Evolutionary conservation across 148 eudicot genomes (phyloP).

Genomic region (Euryodendron excelsum): DNA sequence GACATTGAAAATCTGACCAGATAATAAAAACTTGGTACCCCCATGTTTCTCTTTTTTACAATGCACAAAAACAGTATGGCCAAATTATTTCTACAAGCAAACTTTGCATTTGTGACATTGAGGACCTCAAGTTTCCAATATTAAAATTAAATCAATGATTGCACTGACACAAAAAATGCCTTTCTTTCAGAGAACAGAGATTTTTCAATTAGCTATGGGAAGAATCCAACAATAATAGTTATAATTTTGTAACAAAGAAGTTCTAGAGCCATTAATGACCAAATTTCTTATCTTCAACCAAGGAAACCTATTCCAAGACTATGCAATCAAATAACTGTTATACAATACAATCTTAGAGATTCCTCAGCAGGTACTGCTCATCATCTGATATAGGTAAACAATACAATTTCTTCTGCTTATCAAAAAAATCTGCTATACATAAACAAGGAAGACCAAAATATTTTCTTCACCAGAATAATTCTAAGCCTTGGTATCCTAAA

Average conservation of each 20-base stretch:
- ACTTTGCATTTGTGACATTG: not conserved
- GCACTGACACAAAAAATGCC: not conserved
- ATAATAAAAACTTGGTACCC: not conserved
- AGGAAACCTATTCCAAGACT: not conserved
- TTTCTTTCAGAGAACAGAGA: not conserved
- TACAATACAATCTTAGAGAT: too few species aligned
- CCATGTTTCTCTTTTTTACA: not conserved
- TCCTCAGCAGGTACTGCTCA: not conserved
- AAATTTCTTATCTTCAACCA: not conserved
- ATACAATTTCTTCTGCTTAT: too few species aligned
- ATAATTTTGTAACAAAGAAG: not conserved
- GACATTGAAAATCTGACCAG: constrained; percentile 1
- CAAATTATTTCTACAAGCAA: not conserved
- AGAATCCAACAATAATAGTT: not conserved
- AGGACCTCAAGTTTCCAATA: not conserved
- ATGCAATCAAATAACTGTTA: not conserved
- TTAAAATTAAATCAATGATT: not conserved
- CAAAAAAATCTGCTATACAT: too few species aligned
- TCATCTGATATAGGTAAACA: not conserved
- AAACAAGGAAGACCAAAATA: not conserved
- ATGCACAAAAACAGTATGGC: not conserved
- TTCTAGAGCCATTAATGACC: not conserved
- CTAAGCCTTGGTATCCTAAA: constrained; percentile 2
- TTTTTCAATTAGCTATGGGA: not conserved
- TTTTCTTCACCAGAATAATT: not conserved